Conservation (phyloP, 1,139 yeast species). For the Candida dubliniensis region DNA sequence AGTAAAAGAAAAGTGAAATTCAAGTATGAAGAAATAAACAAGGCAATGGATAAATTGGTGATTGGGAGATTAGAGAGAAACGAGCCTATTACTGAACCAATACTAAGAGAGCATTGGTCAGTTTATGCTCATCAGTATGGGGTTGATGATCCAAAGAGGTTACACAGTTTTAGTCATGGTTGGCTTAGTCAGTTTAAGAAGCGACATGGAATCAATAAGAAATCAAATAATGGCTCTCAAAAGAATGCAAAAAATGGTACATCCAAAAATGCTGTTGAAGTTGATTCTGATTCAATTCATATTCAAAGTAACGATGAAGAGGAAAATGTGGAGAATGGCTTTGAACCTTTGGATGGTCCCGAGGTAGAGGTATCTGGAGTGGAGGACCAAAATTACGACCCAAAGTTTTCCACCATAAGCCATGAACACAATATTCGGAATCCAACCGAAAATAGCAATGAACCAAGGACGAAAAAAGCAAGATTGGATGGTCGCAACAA, state of each 20-base stretch:
- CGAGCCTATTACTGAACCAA: conserved; percentile 54
- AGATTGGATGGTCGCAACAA: conserved; percentile 14
- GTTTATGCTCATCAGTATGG: conserved; percentile 56
- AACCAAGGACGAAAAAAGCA: conserved; percentile 11
- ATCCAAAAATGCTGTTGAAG: background rate
- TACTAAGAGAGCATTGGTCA: conserved; percentile 57
- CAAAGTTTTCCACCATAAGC: conserved; percentile 1
- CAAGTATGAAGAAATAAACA: conserved; percentile 57
- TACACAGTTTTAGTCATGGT: conserved; percentile 57
- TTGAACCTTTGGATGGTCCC: background rate
- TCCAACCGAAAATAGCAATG: background rate
- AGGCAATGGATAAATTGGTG: conserved; percentile 57
- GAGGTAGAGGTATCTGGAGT: background rate
- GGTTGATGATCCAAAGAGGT: conserved; percentile 58
- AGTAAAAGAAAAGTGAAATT: conserved; percentile 50
- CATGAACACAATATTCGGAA: background rate
- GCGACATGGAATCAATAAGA: conserved; percentile 51
- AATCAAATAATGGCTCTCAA: conserved; percentile 20
- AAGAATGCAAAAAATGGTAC: background rate
- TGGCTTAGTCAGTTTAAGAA: conserved; percentile 63
- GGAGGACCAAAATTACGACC: conserved; percentile 10
- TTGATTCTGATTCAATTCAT: background rate
- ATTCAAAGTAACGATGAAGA: background rate
- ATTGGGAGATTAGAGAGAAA: conserved; percentile 42
- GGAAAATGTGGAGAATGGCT: background rate